Base-by-base conservation (phyloP, 2,329 filamentous ascomycete genomes). In the Talaromyces verruculosus region DNA sequence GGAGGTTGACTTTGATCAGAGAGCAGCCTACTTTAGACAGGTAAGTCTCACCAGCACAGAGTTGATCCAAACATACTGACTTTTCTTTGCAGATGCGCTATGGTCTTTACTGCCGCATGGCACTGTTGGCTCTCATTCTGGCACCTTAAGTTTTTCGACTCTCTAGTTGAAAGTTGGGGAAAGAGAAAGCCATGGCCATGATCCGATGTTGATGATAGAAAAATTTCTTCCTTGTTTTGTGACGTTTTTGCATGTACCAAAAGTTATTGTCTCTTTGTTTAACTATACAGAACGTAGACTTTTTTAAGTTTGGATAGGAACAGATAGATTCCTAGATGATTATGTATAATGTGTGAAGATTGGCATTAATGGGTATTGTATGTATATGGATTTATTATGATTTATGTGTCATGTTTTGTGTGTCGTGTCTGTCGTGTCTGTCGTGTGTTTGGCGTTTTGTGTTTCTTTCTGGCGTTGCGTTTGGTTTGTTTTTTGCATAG, bases 1-100 rank as follows among this genome's bases (percentile, higher is more conserved):
- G 81, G 95, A 99, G 83, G 93, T 99, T 59, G 95, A 99, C 80
- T 97, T 96, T 82, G 95, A 99, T 82, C 92, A 96, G 77, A 84
- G 95, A 72, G 95, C 95, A 67, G 94, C 95, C 65, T 99, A 99
- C 84, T 99, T 99, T 82, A 89, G 95, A 91, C 95, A 99, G 91
- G 94, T 97, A 82, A 88, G 91, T 86, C 68, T 63, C 17, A 35
- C 28, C n/a, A n/a, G n/a, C 25, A 19, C 30, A 19, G 65, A 8
- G 55, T 47, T 63, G 45, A 53, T 25, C 28, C 17, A 37, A 41
- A 60, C 70, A 70, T 49, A 58, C 83, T 87, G 78, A 88, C 76
- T 3, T 59, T 69, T 66, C 66, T 74, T 66, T 74, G 15, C 22
- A 97, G 93, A 97, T 97, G 94, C 88, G 90, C 81, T 97, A 98